Evolutionary conservation across 1,284 basidiomycete species (phyloP).

Genomic region (Cryptococcus hybrid): DNA sequence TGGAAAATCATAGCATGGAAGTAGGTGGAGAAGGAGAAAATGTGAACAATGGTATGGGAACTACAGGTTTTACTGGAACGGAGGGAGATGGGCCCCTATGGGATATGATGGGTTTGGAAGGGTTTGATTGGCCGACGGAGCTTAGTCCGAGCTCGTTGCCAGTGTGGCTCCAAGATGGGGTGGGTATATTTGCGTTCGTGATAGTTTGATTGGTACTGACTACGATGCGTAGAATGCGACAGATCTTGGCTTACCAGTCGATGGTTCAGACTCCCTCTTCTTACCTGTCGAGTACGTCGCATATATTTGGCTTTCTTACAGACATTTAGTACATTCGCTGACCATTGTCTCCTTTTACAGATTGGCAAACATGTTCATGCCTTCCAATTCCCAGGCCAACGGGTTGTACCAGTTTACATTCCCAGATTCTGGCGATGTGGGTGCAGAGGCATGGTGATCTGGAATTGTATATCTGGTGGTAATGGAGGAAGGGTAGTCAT

Average conservation of each 20-base stretch:
- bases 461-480: no score
- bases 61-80: conserved; percentile 11
- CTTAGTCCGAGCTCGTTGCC: conserved; percentile 45
- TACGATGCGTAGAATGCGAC: conserved; percentile 62
- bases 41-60: not conserved
- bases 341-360: conserved; percentile 10
- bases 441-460: conserved; percentile 47
- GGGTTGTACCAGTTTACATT: conserved; percentile 34
- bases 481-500: no score
- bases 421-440: conserved; percentile 45
- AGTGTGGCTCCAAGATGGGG: conserved; percentile 58
- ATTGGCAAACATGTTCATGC: conserved; percentile 50
- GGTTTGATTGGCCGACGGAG: conserved; percentile 71
- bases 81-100: conserved; percentile 44
- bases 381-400: conserved; percentile 31
- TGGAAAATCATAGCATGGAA: conserved; percentile 15
- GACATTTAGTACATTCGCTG: not conserved
- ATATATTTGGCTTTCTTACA: not conserved
- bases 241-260: conserved; percentile 81
- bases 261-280: conserved; percentile 85
- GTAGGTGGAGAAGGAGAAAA: not conserved
- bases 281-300: conserved; percentile 54
- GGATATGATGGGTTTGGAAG: conserved; percentile 66
- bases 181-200: conserved; percentile 52
- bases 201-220: conserved; percentile 13